Conservation (phyloP, 2,329 filamentous ascomycete species). For the Cryphonectria parasitica region DNA sequence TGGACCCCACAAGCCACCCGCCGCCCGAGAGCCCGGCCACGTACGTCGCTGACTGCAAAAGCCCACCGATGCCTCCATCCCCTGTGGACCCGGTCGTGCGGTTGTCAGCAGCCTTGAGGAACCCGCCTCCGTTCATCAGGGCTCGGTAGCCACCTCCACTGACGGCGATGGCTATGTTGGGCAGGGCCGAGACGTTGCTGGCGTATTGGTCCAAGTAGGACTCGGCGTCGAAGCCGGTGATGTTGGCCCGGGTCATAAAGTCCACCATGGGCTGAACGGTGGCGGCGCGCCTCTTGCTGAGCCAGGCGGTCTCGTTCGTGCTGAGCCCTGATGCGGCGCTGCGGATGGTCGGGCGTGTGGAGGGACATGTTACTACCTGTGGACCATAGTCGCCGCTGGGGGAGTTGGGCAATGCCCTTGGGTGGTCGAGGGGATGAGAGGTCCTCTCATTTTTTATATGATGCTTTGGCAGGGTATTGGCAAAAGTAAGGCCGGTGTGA, state of each 20-base stretch:
- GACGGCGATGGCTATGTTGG: slow-evolving; percentile 72
- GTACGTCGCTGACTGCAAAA: slow-evolving; percentile 82
- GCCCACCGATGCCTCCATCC: slow-evolving; percentile 73
- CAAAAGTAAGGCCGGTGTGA: slow-evolving; percentile 8
- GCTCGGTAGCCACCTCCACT: slow-evolving; percentile 88
- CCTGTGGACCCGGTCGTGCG: slow-evolving; percentile 66
- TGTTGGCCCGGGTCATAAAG: slow-evolving; percentile 72
- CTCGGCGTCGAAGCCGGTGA: slow-evolving; percentile 77
- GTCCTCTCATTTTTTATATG: slow-evolving; percentile 3
- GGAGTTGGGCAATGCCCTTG: slow-evolving; percentile 43
- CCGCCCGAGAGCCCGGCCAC: slow-evolving; percentile 81
- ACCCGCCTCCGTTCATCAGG: slow-evolving; percentile 82
- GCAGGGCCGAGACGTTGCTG: slow-evolving; percentile 61
- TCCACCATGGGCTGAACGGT: slow-evolving; percentile 76
- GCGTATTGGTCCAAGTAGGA: slow-evolving; percentile 68
- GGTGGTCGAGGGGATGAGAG: slow-evolving; percentile 21
- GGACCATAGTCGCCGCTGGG: slow-evolving; percentile 72
- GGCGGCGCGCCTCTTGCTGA: slow-evolving; percentile 70
- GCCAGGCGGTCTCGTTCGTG: slow-evolving; percentile 72
- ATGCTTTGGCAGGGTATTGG: slow-evolving; percentile 2
- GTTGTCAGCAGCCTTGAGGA: slow-evolving; percentile 76
- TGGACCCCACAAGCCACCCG: slow-evolving; percentile 81
- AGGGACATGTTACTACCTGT: slow-evolving; percentile 68
- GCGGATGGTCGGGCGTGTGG: slow-evolving; percentile 70
- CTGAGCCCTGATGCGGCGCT: slow-evolving; percentile 63